Conservation (phyloP, 2,329 filamentous ascomycete species). For the Hymenoscyphus infarciens region DNA sequence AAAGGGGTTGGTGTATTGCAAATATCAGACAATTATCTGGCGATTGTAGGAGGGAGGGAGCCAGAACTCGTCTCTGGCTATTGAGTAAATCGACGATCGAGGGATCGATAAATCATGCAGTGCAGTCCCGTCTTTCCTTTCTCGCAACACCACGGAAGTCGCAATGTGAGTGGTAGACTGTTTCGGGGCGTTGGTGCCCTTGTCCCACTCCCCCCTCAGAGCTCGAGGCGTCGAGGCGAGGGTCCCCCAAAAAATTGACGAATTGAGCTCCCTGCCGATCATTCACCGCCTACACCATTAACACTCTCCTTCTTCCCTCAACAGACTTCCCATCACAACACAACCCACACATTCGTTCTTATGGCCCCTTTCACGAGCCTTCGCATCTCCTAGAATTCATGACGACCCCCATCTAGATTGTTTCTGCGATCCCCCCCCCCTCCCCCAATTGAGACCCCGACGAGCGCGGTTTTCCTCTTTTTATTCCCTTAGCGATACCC, state of each 20-base stretch:
- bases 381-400: conserved; percentile 22
- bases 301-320: not conserved
- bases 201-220: not conserved
- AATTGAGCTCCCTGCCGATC: not conserved
- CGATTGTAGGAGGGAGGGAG: no score
- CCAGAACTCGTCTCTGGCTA: not conserved
- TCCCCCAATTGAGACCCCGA: conserved; percentile 16
- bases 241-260: not conserved
- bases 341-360: conserved; percentile 21
- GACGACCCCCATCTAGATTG: conserved; percentile 15
- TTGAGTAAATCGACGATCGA: not conserved
- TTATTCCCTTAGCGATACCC: conserved; percentile 18
- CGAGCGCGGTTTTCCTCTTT: not conserved
- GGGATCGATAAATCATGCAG: not conserved
- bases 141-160: not conserved
- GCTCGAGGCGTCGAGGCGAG: no score
- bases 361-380: conserved; percentile 13
- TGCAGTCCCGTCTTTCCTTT: not conserved
- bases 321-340: conserved; percentile 7
- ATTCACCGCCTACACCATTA: conserved; percentile 10
- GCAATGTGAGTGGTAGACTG: not conserved
- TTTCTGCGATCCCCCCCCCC: conserved; percentile 11
- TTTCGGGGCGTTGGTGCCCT: not conserved
- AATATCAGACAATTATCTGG: not conserved
- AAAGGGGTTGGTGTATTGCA: not conserved